Base-by-base conservation (phyloP, 176 grass and related monocot species). In the Ananas comosus region DNA sequence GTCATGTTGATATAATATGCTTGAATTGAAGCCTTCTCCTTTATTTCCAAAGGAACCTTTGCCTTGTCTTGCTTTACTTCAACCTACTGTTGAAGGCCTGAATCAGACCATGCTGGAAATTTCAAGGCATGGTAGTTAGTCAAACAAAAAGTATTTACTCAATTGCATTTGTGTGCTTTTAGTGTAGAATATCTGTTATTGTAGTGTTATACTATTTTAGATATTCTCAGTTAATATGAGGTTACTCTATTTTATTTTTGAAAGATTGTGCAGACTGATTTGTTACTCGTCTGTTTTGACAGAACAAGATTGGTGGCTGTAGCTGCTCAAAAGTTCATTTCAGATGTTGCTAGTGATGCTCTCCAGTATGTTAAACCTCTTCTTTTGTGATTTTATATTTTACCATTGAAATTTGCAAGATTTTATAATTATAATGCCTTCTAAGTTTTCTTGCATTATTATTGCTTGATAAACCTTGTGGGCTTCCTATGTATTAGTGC, bases 251-350 rank as follows among this genome's bases (percentile, higher is more conserved):
- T 33, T 66, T 17, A 10, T 80, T 21, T 3, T 7, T 69, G 16
- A 18, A 61, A 22, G 21, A 21, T n/a, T n/a, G 12, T 42, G 48
- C 23, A 14, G 28, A 2, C 48, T n/a, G 9, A 29, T 49, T 74
- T 13, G 18, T 33, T 22, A 61, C 7, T 51, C 56, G n/a, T 14
- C n/a, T 50, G 80, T 72, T 58, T 65, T 72, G 71, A 65, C 90
- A 93, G 94, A 80, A 99, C 90, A 64, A 87, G 94, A 75, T 67
- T 99, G 63, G 82, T 99, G 59, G 86, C 89, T 81, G 84, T 99
- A 79, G 89, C 86, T 53, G 85, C 94, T 64, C 94, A 99, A 72
- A 99, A 99, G 72, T 93, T 99, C 82, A 85, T 99, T 78, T 87
- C 87, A 1, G 94, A 99, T 8, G 51, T 99, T 73, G 86, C 94